Evolutionary conservation across 179 eudicot species (phyloP), one percentile per base, ranked within the genome.

Genomic region (Silene noctiflora): DNA sequence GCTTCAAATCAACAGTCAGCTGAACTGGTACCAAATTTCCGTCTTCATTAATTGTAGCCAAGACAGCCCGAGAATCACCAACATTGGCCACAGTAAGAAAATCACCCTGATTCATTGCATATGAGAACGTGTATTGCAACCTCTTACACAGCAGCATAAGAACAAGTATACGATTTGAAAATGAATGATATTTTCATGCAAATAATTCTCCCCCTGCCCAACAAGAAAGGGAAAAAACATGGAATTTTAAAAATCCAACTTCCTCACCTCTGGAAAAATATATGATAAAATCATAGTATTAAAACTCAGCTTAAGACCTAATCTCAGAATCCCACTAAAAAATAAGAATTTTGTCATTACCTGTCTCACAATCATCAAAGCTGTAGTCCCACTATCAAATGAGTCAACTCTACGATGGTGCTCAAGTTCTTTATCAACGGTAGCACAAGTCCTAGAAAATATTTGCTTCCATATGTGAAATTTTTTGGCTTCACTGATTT

Each of bases 41-140:
- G 73, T 84, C 88, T 69, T 86, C 90, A 19, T 79, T 78, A 65
- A 62, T 79, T 16, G 92, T 87, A 24, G 92, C 98, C 72, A 94
- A 72, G 39, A 94, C 96, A 71, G 98, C 96, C 51, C 98, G 85
- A 71, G 96, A 94, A 77, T 92, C 97, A 4, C 98, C 97, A 78
- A 94, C 86, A 66, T 94, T 94, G 59, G 96, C 97, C 73, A 92
- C 39, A 4, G 87, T 79, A 59, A 94, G 77, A 13, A 82, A 77
- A 46, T 90, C 89, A 39, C 94, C 97, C 98, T 92, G 83, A 75
- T 25, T 64, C 72, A 81, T 31, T 65, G 70, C 39, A 78, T 69
- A 75, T 71, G 33, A 46, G 13, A 77, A 76, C 33, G 44, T 21
- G 83, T 66, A 8, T 63, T 27, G 63, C 63, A 77, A 29, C 48